A percentile compares a stretch with the other conserved stretches of the same genome.
phyloP scores from a whole-genome alignment of 2,329 filamentous ascomycete species.

The Microsporum canis region DNA sequence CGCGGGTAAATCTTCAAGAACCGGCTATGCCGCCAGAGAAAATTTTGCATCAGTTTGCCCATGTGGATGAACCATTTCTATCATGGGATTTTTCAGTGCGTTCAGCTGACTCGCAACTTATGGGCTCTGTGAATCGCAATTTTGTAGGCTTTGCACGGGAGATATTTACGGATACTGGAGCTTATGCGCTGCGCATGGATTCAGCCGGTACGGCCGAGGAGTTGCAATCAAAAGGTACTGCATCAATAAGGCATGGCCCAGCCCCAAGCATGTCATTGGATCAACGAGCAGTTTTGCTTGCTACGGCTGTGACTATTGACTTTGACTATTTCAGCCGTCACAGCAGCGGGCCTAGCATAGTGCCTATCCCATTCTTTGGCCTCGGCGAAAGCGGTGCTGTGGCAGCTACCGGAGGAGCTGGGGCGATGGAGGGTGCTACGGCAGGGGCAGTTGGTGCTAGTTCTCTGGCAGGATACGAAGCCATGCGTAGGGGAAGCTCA shows the following conservation, averaged over 20 bases:
- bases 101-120: slow-evolving; percentile 38
- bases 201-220: slow-evolving; percentile 38
- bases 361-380: slow-evolving; percentile 43
- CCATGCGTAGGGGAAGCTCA: slow-evolving; percentile 42
- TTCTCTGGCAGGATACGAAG: slow-evolving; percentile 52
- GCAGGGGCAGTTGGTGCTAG: slow-evolving; percentile 45
- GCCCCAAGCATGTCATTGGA: slow-evolving; percentile 50
- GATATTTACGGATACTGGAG: slow-evolving; percentile 55
- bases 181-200: slow-evolving; percentile 55
- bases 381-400: slow-evolving; percentile 34
- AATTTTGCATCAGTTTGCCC: slow-evolving; percentile 49
- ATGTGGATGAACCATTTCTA: slow-evolving; percentile 51
- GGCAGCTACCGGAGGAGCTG: slow-evolving; percentile 17
- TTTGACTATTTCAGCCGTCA: slow-evolving; percentile 58
- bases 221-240: slow-evolving; percentile 29
- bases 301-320: slow-evolving; percentile 53
- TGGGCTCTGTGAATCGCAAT: slow-evolving; percentile 54
- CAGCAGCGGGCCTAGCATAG: slow-evolving; percentile 37
- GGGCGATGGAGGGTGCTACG: slow-evolving; percentile 19
- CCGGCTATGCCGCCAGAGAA: slow-evolving; percentile 31
- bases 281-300: slow-evolving; percentile 55
- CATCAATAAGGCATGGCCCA: slow-evolving; percentile 13
- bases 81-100: slow-evolving; percentile 55
- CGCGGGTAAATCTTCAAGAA: slow-evolving; percentile 38
- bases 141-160: slow-evolving; percentile 53